A percentile compares a stretch with the other conserved stretches of the same genome.
Evolutionary conservation across 2,329 filamentous ascomycete species (phyloP).

Genomic region (Leptographium wingfieldii): DNA sequence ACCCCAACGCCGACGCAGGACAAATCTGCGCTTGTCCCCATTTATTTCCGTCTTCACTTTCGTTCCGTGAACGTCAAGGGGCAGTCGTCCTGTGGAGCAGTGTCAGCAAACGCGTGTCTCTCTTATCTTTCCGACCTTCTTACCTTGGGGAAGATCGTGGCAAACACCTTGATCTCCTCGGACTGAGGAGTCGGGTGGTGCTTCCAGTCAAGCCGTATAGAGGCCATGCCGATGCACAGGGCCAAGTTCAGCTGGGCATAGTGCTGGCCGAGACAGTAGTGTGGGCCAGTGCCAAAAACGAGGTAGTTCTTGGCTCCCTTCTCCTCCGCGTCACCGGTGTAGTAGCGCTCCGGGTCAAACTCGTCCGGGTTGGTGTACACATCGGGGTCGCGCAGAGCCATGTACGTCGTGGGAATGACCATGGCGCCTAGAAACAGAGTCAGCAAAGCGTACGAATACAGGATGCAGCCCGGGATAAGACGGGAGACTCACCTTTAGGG

Average conservation of each 20-base stretch:
- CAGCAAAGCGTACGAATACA: neutral
- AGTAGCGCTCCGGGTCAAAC: constrained; percentile 87
- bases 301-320: constrained; percentile 87
- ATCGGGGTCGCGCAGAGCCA: constrained; percentile 82
- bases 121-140: constrained; percentile 7
- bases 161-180: constrained; percentile 96
- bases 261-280: constrained; percentile 90
- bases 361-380: constrained; percentile 81
- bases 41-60: constrained; percentile 4
- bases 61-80: constrained; percentile 56
- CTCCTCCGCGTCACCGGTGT: constrained; percentile 75
- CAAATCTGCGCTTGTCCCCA: neutral
- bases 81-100: constrained; percentile 57
- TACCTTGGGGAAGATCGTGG: constrained; percentile 94
- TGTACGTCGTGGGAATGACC: constrained; percentile 85
- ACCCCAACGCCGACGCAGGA: neutral
- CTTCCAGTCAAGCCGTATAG: constrained; percentile 76
- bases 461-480: neutral
- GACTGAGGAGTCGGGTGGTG: constrained; percentile 73
- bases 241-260: constrained; percentile 86
- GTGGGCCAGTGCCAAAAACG: constrained; percentile 88
- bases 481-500: constrained; percentile 53
- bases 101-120: constrained; percentile 5
- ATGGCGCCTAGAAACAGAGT: constrained; percentile 52
- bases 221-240: constrained; percentile 81